Evolutionary conservation across 352 stramenopile species (phyloP), one percentile per base, ranked within the genome.

Genomic region (Phytophthora sp.): DNA sequence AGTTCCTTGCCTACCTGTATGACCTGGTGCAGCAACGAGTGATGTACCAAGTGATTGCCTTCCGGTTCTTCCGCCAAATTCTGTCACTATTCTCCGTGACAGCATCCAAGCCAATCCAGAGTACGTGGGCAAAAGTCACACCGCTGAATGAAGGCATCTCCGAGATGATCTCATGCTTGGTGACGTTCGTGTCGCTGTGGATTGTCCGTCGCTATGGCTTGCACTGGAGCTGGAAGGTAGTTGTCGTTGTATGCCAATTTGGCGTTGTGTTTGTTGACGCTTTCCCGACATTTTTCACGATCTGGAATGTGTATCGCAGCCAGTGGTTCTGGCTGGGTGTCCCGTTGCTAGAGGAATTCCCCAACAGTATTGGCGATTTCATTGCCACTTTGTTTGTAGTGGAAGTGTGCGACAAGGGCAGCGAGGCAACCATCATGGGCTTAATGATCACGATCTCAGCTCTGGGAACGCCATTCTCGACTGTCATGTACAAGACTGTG

Each of bases 321-420:
- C 80, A 90, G 30, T 90, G 80, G 78, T 86, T 89, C 60, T 89
- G 73, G 75, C 48, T 87, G 15, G 80, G 80, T 17, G 65, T 84
- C 20, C 75, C 80, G n/a, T 45, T 89, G 30, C 63, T 86, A 6
- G 74, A 83, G 37, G 63, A 77, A 13, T 64, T 90, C 28, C 78
- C 77, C 10, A 77, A 75, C 57, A 73, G 61, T 26, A 77, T 84
- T 23, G 66, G 65, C 9, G 69, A 82, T 50, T 80, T 79, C 35
- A 71, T 89, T 28, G 64, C 64, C 13, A 73, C 72, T 0, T 61
- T 85, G 4, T 82, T 85, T 38, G 77, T 84, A 12, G 62, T 89
- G 11, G 77, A 90, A 44, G 53, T 90, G n/a, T 68, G 54, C 20
- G 68, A 77, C 7, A 48, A 71, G 21, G 82, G 82, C 46, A 76